Evolutionary conservation across 2,329 filamentous ascomycete species (phyloP), one percentile per base, ranked within the genome.

Genomic region (Epichloe gansuensis): DNA sequence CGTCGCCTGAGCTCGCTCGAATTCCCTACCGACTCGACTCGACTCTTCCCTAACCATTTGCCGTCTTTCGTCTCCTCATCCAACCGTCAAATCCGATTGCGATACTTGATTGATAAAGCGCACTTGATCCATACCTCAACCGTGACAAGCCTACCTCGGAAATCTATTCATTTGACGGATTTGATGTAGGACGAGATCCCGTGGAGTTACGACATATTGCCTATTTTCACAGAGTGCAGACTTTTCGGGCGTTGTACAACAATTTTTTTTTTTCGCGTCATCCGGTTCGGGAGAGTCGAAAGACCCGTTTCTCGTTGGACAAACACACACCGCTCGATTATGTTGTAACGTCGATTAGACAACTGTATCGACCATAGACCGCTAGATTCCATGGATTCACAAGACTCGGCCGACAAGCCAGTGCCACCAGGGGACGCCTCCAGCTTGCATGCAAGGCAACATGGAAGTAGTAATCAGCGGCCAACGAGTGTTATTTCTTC

Each of bases 401-500:
- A 70, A 49, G 63, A 65, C 46, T 55, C 59, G 39, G 65, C 65
- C 54, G 62, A 64, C 54, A 66, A 63, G 54, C 61, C 68, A 34
- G 62, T 62, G 49, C 67, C 69, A 53, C 67, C 71, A 45, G 61
- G 62, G 50, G 67, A 73, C 50, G 69, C 69, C 41, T 65, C 65
- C 52, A 62, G 64, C 54, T 71, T 73, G 51, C 65, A 69, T 21
- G 61, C 60, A 41, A 68, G 72, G 4, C 46, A 44, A 4, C 5
- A 28, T 17, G 44, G 31, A 3, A 68, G 71, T 62, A 65, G 72
- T 43, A 63, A 68, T 44, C 65, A 72, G 54, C 75, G 78, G 35
- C 75, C 78, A 23, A 75, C 81, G 46, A 86, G 83, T 57, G 75
- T 86, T 54, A 84, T 87, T 51, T 88, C 85, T 31, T 86, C 83